These are phyloP conservation scores for Starmerella tilneyi DNA, from an alignment of 805 yeast species.

Conservation along the genomic window DNA sequence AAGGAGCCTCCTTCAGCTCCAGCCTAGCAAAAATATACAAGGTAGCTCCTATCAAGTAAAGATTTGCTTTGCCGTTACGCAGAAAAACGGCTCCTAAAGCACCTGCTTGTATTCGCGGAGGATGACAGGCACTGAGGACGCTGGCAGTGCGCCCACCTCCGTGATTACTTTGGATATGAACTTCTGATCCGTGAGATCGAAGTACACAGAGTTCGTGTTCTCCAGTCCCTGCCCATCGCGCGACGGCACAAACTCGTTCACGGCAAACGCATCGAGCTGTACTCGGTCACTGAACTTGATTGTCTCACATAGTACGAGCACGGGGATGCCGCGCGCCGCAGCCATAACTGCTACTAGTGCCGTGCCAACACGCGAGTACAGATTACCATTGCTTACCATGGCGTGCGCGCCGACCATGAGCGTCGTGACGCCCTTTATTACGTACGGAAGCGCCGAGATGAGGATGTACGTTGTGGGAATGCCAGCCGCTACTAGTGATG, in stretches of 20 bases:
- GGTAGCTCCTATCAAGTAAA: too few relatives aligned
- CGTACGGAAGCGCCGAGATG: conserved; percentile 67
- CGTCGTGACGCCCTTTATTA: conserved; percentile 76
- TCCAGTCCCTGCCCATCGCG: conserved; percentile 29
- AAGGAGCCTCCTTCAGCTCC: too few relatives aligned
- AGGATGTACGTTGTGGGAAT: conserved; percentile 69
- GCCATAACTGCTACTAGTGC: conserved; percentile 90
- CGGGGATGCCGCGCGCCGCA: conserved; percentile 79
- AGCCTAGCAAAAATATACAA: too few relatives aligned
- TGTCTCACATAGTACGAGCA: conserved; percentile 88
- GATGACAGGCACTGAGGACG: conserved; percentile 96
- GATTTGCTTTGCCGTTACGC: too few relatives aligned
- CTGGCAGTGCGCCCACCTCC: conserved; percentile 92
- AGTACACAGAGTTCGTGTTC: conserved; percentile 73
- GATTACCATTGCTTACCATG: conserved; percentile 86
- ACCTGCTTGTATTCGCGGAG: conserved; percentile 61
- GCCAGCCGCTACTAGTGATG: conserved; percentile 49
- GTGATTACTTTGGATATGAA: conserved; percentile 91
- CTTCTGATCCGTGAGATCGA: conserved; percentile 89
- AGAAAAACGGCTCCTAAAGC: too few relatives aligned
- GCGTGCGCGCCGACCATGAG: conserved; percentile 96
- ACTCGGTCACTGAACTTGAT: conserved; percentile 91
- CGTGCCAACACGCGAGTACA: conserved; percentile 89
- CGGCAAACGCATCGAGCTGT: conserved; percentile 90
- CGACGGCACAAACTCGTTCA: conserved; percentile 56